Evolutionary conservation across 352 stramenopile species (phyloP).

Genomic region (Halophytophthora batemanensis): DNA sequence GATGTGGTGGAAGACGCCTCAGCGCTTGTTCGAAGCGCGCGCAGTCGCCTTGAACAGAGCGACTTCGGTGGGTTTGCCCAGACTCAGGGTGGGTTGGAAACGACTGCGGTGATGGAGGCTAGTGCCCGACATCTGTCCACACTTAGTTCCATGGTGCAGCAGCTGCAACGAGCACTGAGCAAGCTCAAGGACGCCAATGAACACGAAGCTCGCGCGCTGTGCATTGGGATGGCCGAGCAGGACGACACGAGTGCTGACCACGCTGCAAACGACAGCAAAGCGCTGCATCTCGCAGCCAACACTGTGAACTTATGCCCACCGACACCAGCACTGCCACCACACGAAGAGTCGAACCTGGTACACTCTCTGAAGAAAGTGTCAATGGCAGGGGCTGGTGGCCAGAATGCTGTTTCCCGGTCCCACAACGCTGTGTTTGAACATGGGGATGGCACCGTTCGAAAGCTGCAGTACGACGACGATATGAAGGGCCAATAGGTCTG

Average conservation of each 20-base stretch:
- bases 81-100: slow-evolving; percentile 7
- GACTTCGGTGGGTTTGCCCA: slow-evolving; percentile 14
- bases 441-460: slow-evolving; percentile 20
- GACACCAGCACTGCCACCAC: slow-evolving; percentile 31
- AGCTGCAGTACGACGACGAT: slow-evolving; percentile 5
- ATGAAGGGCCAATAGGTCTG: not conserved
- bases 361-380: slow-evolving; percentile 49
- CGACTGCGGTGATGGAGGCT: slow-evolving; percentile 14
- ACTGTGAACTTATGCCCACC: slow-evolving; percentile 35
- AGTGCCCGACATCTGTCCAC: slow-evolving; percentile 24
- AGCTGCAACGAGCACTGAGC: slow-evolving; percentile 26
- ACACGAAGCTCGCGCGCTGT: slow-evolving; percentile 22
- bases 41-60: slow-evolving; percentile 17
- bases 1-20: slow-evolving; percentile 36
- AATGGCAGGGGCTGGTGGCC: slow-evolving; percentile 38
- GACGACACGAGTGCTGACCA: not conserved
- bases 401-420: slow-evolving; percentile 1
- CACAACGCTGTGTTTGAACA: slow-evolving; percentile 4
- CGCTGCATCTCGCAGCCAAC: not conserved
- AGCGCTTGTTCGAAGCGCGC: slow-evolving; percentile 29
- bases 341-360: slow-evolving; percentile 44
- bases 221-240: slow-evolving; percentile 28
- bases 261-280: not conserved
- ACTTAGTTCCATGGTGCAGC: slow-evolving; percentile 32
- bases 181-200: slow-evolving; percentile 40